Evolutionary conservation across 2,329 filamentous ascomycete species (phyloP).

Genomic region (Colletotrichum sp.): DNA sequence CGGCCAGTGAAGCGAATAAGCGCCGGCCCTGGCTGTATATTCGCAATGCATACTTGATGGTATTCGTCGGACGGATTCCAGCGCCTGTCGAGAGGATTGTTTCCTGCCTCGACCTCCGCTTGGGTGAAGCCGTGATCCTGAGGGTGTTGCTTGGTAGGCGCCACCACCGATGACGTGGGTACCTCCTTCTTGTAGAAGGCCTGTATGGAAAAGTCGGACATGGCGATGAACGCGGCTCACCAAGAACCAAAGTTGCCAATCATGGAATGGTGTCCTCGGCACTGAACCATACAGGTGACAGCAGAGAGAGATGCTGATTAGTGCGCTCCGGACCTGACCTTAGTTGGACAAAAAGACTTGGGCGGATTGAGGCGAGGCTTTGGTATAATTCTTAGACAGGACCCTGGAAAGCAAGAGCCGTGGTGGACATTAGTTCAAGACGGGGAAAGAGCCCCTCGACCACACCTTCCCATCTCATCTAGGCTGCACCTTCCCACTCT

Average conservation of each 20-base stretch:
- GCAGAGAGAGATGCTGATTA: not conserved
- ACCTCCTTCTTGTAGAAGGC: constrained; percentile 36
- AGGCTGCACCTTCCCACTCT: not conserved
- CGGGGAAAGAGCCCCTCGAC: not conserved
- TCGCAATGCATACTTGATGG: constrained; percentile 48
- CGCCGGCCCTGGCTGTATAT: constrained; percentile 53
- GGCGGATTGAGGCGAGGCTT: not conserved
- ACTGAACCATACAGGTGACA: not conserved
- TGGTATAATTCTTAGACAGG: not conserved
- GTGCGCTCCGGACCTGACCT: not conserved
- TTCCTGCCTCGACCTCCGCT: constrained; percentile 43
- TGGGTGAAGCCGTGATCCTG: constrained; percentile 58
- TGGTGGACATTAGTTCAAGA: not conserved
- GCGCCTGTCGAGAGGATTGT: constrained; percentile 38
- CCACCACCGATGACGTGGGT: not conserved
- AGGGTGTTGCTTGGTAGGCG: constrained; percentile 5
- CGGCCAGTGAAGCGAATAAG: constrained; percentile 58
- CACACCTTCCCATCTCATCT: not conserved
- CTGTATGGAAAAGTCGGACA: constrained; percentile 34
- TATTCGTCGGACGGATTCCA: constrained; percentile 51
- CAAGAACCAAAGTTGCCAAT: not conserved
- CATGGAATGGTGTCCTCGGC: not conserved
- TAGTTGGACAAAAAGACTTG: not conserved
- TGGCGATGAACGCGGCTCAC: not conserved
- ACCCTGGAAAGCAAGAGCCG: not conserved